Conservation (phyloP, 2,329 filamentous ascomycete species). For the Phaeophleospora eucalypticola region DNA sequence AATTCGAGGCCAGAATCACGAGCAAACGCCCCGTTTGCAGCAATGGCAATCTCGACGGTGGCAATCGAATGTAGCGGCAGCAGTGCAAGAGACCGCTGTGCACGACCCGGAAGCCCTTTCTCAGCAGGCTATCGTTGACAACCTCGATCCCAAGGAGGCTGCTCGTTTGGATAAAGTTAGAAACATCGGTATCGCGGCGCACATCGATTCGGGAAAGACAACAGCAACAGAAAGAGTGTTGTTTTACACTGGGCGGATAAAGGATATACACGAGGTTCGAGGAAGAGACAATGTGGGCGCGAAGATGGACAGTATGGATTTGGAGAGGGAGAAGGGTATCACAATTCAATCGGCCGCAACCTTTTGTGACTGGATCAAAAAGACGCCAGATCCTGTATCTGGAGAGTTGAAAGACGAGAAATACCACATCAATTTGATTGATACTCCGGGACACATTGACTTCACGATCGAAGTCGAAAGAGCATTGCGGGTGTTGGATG, state of each 20-base stretch:
- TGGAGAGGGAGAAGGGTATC: slow-evolving; percentile 97
- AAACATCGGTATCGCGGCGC: slow-evolving; percentile 97
- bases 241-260: slow-evolving; percentile 96
- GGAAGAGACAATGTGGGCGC: slow-evolving; percentile 92
- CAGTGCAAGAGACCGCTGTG: slow-evolving; percentile 52
- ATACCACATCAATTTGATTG: slow-evolving; percentile 97
- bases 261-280: slow-evolving; percentile 93
- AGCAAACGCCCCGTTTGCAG: slow-evolving; percentile 21
- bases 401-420: slow-evolving; percentile 79
- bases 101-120: slow-evolving; percentile 54
- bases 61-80: slow-evolving; percentile 27
- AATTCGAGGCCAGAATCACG: slow-evolving; percentile 25
- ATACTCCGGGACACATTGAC: slow-evolving; percentile 97
- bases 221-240: slow-evolving; percentile 94
- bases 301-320: slow-evolving; percentile 99
- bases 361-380: slow-evolving; percentile 95
- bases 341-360: slow-evolving; percentile 98
- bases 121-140: slow-evolving; percentile 67
- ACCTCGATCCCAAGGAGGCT: slow-evolving; percentile 75
- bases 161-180: slow-evolving; percentile 74
- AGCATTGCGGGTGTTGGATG: slow-evolving; percentile 88
- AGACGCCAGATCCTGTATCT: slow-evolving; percentile 39
- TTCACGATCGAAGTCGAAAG: slow-evolving; percentile 99
- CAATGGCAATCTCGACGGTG: slow-evolving; percentile 22
- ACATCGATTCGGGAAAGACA: slow-evolving; percentile 98